Conservation (phyloP, 1,284 basidiomycete species). For the Rhodotorula sp. region DNA sequence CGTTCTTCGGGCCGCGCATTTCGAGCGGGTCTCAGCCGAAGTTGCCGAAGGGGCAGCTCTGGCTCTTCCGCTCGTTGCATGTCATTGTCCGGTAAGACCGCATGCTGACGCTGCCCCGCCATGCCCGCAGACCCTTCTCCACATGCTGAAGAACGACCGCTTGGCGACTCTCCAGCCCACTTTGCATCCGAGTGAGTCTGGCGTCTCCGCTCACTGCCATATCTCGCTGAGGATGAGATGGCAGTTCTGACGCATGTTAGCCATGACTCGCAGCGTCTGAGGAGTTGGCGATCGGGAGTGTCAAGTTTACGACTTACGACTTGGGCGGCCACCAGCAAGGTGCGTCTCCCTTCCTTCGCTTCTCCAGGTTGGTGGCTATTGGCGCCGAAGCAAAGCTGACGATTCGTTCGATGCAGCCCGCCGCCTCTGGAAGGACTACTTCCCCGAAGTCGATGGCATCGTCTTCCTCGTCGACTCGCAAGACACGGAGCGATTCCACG, state of each 20-base stretch:
- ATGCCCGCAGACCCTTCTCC: conserved; percentile 80
- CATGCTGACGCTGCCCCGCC: no score
- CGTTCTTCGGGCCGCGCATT: background rate
- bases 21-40: background rate
- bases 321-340: conserved; percentile 97
- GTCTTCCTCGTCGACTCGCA: conserved; percentile 97
- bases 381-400: no score
- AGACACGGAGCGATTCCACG: conserved; percentile 92
- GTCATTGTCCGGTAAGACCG: background rate
- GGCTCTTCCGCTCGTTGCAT: background rate
- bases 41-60: background rate
- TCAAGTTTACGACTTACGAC: conserved; percentile 99
- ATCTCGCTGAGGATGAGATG: background rate
- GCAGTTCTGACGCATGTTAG: background rate
- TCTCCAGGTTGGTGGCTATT: no score
- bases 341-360: conserved; percentile 52
- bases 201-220: background rate
- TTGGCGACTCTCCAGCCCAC: conserved; percentile 97
- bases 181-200: conserved; percentile 87
- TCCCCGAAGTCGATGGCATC: conserved; percentile 99
- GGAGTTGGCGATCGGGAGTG: conserved; percentile 96
- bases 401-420: conserved; percentile 68
- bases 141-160: conserved; percentile 99
- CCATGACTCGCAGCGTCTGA: conserved; percentile 71
- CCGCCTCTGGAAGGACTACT: conserved; percentile 99